Conservation (phyloP, 108 stramenopile genomes). For the Discostella stelligeroides region DNA sequence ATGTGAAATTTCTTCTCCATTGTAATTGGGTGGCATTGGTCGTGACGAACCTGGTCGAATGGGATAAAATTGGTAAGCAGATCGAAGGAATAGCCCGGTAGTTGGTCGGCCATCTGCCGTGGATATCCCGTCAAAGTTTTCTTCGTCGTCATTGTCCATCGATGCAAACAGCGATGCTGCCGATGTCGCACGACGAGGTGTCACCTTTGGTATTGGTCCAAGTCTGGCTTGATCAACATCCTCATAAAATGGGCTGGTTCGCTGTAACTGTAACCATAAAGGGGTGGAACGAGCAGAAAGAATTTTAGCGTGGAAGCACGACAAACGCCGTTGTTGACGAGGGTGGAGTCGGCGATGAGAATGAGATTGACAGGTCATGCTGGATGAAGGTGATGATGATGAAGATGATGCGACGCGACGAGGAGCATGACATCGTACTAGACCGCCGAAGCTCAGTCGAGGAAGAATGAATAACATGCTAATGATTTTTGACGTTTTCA, state of each 20-base stretch:
- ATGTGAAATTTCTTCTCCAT: not conserved
- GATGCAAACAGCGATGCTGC: not conserved
- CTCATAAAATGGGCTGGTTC: not conserved
- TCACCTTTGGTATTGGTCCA: slow-evolving; percentile 1
- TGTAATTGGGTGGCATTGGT: slow-evolving; percentile 20
- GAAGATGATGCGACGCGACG: too few relatives aligned
- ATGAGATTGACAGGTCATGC: too few relatives aligned
- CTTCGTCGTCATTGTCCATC: slow-evolving; percentile 1
- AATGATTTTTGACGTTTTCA: not conserved
- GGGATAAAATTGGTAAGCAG: slow-evolving; percentile 22
- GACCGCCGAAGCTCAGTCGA: not conserved
- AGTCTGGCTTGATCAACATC: not conserved
- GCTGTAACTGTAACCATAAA: too few relatives aligned
- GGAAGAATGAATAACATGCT: not conserved
- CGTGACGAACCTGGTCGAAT: slow-evolving; percentile 15
- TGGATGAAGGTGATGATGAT: too few relatives aligned
- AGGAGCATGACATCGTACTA: not conserved
- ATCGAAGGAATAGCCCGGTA: slow-evolving; percentile 12
- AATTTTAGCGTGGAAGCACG: not conserved
- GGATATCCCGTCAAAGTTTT: too few relatives aligned
- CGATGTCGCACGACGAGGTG: not conserved
- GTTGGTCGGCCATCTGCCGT: too few relatives aligned
- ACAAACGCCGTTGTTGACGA: not conserved
- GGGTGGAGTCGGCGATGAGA: not conserved
- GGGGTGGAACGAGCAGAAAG: too few relatives aligned